phyloP scores from a whole-genome alignment of 2,329 filamentous ascomycete genomes.

The Aplosporella prunicola region DNA sequence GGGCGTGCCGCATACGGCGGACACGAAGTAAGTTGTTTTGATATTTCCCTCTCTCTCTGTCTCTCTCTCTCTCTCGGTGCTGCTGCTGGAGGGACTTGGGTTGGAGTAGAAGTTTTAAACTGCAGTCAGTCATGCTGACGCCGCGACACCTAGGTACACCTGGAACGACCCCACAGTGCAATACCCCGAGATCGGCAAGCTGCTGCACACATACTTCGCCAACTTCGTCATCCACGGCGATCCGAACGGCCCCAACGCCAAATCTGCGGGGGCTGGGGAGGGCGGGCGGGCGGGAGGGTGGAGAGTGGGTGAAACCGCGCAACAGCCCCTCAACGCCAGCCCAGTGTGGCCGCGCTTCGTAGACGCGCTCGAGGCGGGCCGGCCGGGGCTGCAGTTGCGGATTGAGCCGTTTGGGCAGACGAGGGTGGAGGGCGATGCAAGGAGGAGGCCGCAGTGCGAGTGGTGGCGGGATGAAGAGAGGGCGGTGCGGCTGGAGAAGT shows the following conservation, averaged over 20 bases:
- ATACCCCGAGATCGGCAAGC: neutral
- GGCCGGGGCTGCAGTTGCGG: neutral
- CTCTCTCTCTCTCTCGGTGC: too few relatives aligned
- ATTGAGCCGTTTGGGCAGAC: slow-evolving; percentile 19
- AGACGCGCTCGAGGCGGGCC: neutral
- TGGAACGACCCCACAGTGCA: slow-evolving; percentile 3
- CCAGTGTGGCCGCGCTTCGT: slow-evolving; percentile 1
- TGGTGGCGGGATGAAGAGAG: slow-evolving; percentile 20
- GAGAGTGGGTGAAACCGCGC: too few relatives aligned
- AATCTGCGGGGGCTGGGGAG: too few relatives aligned
- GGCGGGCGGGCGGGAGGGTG: neutral
- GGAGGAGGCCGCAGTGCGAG: slow-evolving; percentile 19
- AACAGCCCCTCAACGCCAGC: too few relatives aligned
- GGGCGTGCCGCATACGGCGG: slow-evolving; percentile 4
- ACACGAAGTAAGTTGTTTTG: too few relatives aligned
- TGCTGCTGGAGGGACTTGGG: too few relatives aligned
- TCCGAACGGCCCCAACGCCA: too few relatives aligned
- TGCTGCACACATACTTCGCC: slow-evolving; percentile 4
- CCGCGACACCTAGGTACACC: too few relatives aligned
- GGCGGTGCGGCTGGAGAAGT: slow-evolving; percentile 17
- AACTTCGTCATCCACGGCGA: slow-evolving; percentile 3
- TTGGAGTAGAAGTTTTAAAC: too few relatives aligned
- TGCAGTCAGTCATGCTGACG: too few relatives aligned
- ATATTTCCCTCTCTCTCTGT: too few relatives aligned
- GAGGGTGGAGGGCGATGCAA: slow-evolving; percentile 19